Evolutionary conservation across 371 early-diverging fungal species (phyloP).

Genomic region (Cokeromyces recurvatus): DNA sequence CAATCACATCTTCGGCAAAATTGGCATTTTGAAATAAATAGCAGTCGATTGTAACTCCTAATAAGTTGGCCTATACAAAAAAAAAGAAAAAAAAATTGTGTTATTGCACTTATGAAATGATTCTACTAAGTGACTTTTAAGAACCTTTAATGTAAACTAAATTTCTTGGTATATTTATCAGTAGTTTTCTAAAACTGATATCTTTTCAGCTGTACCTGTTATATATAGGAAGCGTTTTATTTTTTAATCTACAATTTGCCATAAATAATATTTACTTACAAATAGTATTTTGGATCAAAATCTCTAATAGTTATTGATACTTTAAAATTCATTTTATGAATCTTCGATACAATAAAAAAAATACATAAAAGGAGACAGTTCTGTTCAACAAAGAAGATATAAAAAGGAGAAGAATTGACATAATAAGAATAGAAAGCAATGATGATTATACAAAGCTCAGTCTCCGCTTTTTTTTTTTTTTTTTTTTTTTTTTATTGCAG

Average conservation of each 20-base stretch:
- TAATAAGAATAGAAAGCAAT: too few relatives aligned
- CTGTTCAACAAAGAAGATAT: too few relatives aligned
- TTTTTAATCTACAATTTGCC: conserved; percentile 8
- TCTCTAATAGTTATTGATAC: conserved; percentile 4
- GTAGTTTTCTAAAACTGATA: too few relatives aligned
- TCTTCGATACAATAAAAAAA: conserved; percentile 2
- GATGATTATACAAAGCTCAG: too few relatives aligned
- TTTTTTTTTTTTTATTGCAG: too few relatives aligned
- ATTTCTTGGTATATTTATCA: not conserved
- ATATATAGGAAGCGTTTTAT: conserved; percentile 2
- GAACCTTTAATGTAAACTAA: conserved; percentile 44
- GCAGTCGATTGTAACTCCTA: conserved; percentile 57
- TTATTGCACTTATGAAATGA: conserved; percentile 31
- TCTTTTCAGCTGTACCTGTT: conserved; percentile 6
- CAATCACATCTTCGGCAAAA: too few relatives aligned
- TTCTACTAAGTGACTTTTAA: conserved; percentile 51
- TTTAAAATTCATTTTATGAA: conserved; percentile 8
- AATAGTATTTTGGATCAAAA: conserved; percentile 8
- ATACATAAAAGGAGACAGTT: too few relatives aligned
- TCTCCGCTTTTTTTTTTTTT: too few relatives aligned
- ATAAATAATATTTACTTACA: conserved; percentile 10
- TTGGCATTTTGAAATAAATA: conserved; percentile 27
- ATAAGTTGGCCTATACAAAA: too few relatives aligned
- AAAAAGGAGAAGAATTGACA: too few relatives aligned
- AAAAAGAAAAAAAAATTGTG: conserved; percentile 47